Percentiles rank a stretch among this genome's conserved stretches.
Evolutionary conservation across 176 grass and related monocot genomes (phyloP).

Genomic region (Triticum dicoccoides): DNA sequence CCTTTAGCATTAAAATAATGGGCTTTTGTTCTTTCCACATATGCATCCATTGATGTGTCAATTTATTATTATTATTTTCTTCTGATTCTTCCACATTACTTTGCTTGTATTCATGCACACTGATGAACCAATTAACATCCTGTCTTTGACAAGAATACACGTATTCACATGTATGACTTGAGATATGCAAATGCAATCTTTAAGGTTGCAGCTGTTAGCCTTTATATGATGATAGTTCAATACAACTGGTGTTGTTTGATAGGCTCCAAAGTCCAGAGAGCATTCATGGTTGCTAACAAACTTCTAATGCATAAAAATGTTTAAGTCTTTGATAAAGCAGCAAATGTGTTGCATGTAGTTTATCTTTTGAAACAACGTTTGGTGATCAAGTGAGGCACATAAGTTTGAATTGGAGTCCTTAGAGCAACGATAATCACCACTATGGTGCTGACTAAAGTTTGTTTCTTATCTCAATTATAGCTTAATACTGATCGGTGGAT

Average conservation of each 20-base stretch:
- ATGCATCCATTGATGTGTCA: neutral
- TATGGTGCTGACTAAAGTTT: neutral
- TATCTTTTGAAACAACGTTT: neutral
- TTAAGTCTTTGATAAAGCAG: neutral
- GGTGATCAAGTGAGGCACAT: neutral
- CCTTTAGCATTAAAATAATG: slow-evolving; percentile 27
- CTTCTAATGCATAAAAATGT: neutral
- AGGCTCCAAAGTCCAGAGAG: neutral
- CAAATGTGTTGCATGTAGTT: slow-evolving; percentile 1
- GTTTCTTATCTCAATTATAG: neutral
- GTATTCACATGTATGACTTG: neutral
- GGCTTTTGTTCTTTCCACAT: slow-evolving; percentile 14
- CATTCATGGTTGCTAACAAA: neutral
- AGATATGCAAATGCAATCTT: neutral
- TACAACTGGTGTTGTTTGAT: neutral
- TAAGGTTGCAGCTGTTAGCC: neutral
- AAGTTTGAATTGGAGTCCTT: neutral
- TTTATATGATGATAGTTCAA: neutral
- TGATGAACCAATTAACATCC: slow-evolving; percentile 5
- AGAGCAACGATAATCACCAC: neutral
- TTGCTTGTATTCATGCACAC: slow-evolving; percentile 22
- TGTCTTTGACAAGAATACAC: neutral
- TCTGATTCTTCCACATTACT: slow-evolving; percentile 26
- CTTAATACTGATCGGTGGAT: neutral
- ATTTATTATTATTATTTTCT: neutral